These are phyloP conservation scores for Saturnispora sekii DNA, from an alignment of 805 yeast genomes.

Conservation along the genomic window DNA sequence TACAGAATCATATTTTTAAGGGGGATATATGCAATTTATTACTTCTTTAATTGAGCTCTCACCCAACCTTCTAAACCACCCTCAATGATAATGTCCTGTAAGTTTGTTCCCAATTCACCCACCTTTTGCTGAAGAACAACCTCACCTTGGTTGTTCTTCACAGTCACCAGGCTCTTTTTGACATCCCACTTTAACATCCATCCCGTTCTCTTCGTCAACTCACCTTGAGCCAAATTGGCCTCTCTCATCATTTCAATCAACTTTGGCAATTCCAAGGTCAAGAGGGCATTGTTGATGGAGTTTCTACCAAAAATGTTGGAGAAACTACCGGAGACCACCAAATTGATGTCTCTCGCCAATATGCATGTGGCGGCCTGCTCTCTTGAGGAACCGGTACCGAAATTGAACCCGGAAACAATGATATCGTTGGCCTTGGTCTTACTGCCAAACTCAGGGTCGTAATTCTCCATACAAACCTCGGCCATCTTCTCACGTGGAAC, in stretches of 20 bases:
- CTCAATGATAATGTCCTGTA: constrained; percentile 92
- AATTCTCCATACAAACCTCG: constrained; percentile 98
- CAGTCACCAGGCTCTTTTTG: constrained; percentile 69
- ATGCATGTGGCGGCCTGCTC: constrained; percentile 99
- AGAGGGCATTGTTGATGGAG: constrained; percentile 89
- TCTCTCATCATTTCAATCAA: constrained; percentile 67
- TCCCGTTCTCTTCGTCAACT: constrained; percentile 90
- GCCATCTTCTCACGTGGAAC: constrained; percentile 95
- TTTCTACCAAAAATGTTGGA: constrained; percentile 95
- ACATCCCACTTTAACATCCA: constrained; percentile 93
- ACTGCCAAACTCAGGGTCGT: constrained; percentile 76
- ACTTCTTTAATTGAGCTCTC: constrained; percentile 47
- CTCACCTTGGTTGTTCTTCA: constrained; percentile 53
- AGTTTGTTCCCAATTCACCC: constrained; percentile 89
- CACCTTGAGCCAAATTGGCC: constrained; percentile 28
- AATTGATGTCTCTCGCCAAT: constrained; percentile 82
- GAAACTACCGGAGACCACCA: constrained; percentile 94
- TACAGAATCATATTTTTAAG: background rate
- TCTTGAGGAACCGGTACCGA: constrained; percentile 97
- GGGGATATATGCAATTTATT: constrained; percentile 4
- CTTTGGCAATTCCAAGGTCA: constrained; percentile 89
- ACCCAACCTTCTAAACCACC: constrained; percentile 99
- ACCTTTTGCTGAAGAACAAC: constrained; percentile 75
- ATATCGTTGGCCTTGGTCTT: constrained; percentile 82
- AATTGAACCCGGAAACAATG: constrained; percentile 84